Conservation (phyloP, 768 basidiomycete species). For the Clitopilus passeckerianus region DNA sequence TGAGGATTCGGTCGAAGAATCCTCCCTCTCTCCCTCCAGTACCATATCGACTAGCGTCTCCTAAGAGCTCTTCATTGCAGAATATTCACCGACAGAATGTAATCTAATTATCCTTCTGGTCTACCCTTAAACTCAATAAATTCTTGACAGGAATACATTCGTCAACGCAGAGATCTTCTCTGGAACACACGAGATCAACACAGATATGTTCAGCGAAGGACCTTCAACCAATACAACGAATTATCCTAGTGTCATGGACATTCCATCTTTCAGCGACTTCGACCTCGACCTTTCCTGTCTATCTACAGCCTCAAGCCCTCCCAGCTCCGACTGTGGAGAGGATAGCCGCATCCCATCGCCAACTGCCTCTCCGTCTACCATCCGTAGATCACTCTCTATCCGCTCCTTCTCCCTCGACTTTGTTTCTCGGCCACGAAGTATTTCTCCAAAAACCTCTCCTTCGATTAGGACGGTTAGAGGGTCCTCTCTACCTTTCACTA, state of each 20-base stretch:
- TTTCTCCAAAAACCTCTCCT: slow-evolving; percentile 4
- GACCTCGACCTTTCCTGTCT: slow-evolving; percentile 41
- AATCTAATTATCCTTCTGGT: too few relatives aligned
- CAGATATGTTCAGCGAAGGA: too few relatives aligned
- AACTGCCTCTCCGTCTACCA: neutral
- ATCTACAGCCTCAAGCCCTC: slow-evolving; percentile 13
- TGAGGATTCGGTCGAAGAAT: too few relatives aligned
- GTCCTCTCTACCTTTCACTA: slow-evolving; percentile 1
- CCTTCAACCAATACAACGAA: too few relatives aligned
- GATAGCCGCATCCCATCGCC: neutral
- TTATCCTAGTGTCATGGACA: neutral
- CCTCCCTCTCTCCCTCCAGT: neutral
- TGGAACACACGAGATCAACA: too few relatives aligned
- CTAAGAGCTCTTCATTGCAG: too few relatives aligned
- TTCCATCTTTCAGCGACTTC: slow-evolving; percentile 34
- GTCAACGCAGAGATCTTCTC: too few relatives aligned
- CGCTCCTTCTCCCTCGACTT: neutral
- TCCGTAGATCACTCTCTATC: neutral
- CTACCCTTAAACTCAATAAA: too few relatives aligned
- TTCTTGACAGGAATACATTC: too few relatives aligned
- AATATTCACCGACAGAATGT: too few relatives aligned
- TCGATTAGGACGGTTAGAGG: neutral
- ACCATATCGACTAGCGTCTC: too few relatives aligned
- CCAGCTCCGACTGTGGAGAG: neutral
- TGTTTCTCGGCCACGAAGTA: neutral